Evolutionary conservation across 2,329 filamentous ascomycete genomes (phyloP).

Genomic region (Paecilomyces fulvus): DNA sequence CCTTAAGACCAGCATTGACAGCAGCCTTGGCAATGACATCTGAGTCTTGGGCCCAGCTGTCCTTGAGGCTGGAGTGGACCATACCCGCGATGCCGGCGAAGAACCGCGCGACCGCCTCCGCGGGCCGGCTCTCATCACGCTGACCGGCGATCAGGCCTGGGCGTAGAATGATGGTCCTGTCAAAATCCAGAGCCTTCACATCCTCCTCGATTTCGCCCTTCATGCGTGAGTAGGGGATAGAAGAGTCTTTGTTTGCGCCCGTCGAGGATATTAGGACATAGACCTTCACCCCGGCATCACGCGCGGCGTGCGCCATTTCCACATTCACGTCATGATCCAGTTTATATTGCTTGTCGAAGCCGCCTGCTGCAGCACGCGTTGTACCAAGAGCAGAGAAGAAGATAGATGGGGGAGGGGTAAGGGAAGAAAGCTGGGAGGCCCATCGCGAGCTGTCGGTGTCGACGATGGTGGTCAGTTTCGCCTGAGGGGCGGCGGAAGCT

Average conservation of each 20-base stretch:
- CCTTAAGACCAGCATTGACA: slow-evolving; percentile 30
- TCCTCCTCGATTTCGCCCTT: slow-evolving; percentile 81
- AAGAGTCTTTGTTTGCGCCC: slow-evolving; percentile 45
- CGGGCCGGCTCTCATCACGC: slow-evolving; percentile 52
- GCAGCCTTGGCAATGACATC: slow-evolving; percentile 53
- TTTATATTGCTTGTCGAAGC: slow-evolving; percentile 71
- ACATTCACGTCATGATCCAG: slow-evolving; percentile 85
- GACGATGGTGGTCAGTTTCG: slow-evolving; percentile 58
- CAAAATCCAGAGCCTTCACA: slow-evolving; percentile 63
- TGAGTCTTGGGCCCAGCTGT: slow-evolving; percentile 65
- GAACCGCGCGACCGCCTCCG: slow-evolving; percentile 50
- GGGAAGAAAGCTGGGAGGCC: slow-evolving; percentile 50
- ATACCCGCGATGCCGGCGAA: slow-evolving; percentile 50
- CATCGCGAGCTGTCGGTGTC: slow-evolving; percentile 62
- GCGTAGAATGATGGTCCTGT: slow-evolving; percentile 63
- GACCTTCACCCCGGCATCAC: slow-evolving; percentile 59
- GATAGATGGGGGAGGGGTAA: slow-evolving; percentile 50
- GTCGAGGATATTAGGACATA: slow-evolving; percentile 67
- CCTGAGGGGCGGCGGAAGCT: slow-evolving; percentile 40
- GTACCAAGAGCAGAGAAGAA: slow-evolving; percentile 77
- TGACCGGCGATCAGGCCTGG: slow-evolving; percentile 70
- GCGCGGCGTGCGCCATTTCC: slow-evolving; percentile 66
- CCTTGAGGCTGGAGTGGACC: slow-evolving; percentile 47
- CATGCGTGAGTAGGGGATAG: slow-evolving; percentile 57
- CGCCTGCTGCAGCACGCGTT: slow-evolving; percentile 65